phyloP scores from a whole-genome alignment of 257 asterid species.

The Solanum neorickii region DNA sequence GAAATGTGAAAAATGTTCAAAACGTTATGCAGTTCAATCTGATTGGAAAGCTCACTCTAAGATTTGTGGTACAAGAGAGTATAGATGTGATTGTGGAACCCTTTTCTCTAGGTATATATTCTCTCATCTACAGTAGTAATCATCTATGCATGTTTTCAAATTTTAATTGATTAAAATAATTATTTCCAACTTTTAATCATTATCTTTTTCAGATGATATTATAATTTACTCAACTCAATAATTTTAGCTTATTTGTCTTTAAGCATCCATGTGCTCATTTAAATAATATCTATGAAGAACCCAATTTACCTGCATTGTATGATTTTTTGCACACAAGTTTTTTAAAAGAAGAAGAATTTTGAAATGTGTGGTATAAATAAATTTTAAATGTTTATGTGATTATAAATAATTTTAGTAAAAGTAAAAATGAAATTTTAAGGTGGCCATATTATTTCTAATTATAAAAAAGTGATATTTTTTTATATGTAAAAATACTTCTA shows the following conservation, averaged over 20 bases:
- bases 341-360: background rate
- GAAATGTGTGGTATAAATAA: background rate
- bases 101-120: constrained; percentile 43
- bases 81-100: constrained; percentile 71
- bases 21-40: constrained; percentile 65
- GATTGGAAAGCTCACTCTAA: constrained; percentile 84
- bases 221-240: background rate
- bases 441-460: background rate
- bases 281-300: background rate
- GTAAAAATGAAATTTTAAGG: background rate
- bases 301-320: background rate
- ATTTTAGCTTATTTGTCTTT: background rate
- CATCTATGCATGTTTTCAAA: no score
- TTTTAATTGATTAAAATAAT: no score
- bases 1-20: constrained; percentile 67
- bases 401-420: no score
- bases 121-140: no score
- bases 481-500: background rate
- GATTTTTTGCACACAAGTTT: background rate
- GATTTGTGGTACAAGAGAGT: constrained; percentile 71
- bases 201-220: background rate
- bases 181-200: no score
- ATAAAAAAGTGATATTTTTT: background rate
- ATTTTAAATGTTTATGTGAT: background rate
- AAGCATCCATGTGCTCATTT: background rate